Evolutionary conservation across 805 yeast species (phyloP).

Genomic region (Suhomyces sp.): DNA sequence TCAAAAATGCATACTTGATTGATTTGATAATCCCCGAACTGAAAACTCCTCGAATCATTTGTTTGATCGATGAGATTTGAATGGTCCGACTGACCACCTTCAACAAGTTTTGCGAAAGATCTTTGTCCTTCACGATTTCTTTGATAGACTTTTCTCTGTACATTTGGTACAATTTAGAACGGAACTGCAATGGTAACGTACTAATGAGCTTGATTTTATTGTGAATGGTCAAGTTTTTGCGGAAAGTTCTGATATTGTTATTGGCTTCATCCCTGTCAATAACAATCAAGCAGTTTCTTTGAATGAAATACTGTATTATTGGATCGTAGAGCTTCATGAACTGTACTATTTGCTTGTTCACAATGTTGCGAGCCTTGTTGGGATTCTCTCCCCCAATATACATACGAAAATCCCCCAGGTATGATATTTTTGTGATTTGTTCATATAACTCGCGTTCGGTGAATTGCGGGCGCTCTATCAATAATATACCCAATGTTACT

Average conservation of each 20-base stretch:
- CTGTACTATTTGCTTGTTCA: slow-evolving; percentile 63
- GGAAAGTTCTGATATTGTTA: slow-evolving; percentile 11
- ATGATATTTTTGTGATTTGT: slow-evolving; percentile 76
- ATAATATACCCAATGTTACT: slow-evolving; percentile 60
- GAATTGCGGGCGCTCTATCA: slow-evolving; percentile 41
- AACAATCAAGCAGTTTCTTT: slow-evolving; percentile 16
- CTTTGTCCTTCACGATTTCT: slow-evolving; percentile 42
- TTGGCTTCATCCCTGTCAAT: slow-evolving; percentile 10
- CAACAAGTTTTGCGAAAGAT: slow-evolving; percentile 31
- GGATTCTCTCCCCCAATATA: slow-evolving; percentile 89
- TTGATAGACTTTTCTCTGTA: slow-evolving; percentile 39
- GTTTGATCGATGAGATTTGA: slow-evolving; percentile 62
- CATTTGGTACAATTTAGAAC: slow-evolving; percentile 21
- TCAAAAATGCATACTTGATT: slow-evolving; percentile 71
- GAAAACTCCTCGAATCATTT: slow-evolving; percentile 76
- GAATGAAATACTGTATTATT: slow-evolving; percentile 27
- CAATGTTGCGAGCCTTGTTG: slow-evolving; percentile 81
- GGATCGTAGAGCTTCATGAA: slow-evolving; percentile 79
- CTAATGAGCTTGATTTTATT: slow-evolving; percentile 18
- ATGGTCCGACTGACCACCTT: slow-evolving; percentile 47
- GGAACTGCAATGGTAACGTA: slow-evolving; percentile 19
- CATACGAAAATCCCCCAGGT: slow-evolving; percentile 88
- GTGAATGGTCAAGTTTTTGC: slow-evolving; percentile 17
- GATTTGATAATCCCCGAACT: slow-evolving; percentile 83
- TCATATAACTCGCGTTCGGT: slow-evolving; percentile 67